Evolutionary conservation across 768 basidiomycete species (phyloP).

Genomic region (Xerocomus potaroensis): DNA sequence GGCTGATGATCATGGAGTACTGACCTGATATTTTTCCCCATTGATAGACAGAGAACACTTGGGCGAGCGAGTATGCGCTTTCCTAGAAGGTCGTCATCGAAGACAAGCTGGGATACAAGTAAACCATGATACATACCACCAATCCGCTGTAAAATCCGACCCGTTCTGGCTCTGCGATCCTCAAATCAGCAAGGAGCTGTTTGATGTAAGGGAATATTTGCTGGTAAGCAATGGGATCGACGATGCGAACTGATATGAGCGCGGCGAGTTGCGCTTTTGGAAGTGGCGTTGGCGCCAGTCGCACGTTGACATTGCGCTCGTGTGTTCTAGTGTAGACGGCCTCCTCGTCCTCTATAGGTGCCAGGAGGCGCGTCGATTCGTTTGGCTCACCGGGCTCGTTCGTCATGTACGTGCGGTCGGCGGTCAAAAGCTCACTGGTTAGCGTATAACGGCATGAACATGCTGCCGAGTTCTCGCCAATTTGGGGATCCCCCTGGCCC

Average conservation of each 20-base stretch:
- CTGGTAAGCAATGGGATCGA: conserved; percentile 57
- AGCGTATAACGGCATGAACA: too few relatives aligned
- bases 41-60: conserved; percentile 56
- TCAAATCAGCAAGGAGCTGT: conserved; percentile 51
- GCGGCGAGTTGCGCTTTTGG: conserved; percentile 43
- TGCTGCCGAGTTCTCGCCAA: too few relatives aligned
- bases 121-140: conserved; percentile 46
- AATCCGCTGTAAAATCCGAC: conserved; percentile 67
- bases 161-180: conserved; percentile 49
- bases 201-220: conserved; percentile 68
- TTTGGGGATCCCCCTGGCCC: too few relatives aligned
- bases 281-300: conserved; percentile 23
- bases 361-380: conserved; percentile 18
- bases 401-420: too few relatives aligned
- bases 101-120: too few relatives aligned
- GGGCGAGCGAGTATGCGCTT: conserved; percentile 56
- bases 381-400: background rate
- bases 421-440: background rate
- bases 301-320: background rate
- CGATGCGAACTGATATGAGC: conserved; percentile 42
- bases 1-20: background rate
- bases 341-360: conserved; percentile 6
- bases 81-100: conserved; percentile 47
- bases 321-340: background rate
- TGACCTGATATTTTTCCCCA: conserved; percentile 58